Conservation (phyloP, 1,284 basidiomycete genomes). For the Apiotrichum sp. region DNA sequence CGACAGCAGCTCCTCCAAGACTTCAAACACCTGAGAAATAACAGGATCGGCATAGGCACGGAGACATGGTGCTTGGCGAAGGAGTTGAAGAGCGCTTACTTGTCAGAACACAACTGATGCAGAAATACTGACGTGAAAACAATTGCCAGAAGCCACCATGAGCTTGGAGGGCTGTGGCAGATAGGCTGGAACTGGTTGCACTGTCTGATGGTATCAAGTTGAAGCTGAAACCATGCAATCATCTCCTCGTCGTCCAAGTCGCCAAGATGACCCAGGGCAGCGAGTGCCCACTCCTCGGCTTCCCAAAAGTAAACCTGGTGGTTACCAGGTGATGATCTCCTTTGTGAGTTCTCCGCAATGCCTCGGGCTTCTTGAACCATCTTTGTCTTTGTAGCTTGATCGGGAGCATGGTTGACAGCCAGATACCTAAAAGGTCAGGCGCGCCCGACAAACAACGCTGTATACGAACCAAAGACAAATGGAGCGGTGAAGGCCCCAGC, state of each 20-base stretch:
- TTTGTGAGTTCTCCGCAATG: conserved; percentile 2
- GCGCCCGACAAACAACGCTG: background rate
- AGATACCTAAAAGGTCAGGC: conserved; percentile 4
- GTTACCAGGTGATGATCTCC: background rate
- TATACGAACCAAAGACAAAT: conserved; percentile 23
- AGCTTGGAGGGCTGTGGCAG: conserved; percentile 4
- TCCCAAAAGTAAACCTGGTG: conserved; percentile 18
- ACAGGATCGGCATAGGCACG: background rate
- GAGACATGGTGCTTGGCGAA: no score
- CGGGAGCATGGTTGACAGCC: conserved; percentile 1
- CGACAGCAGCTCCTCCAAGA: conserved; percentile 1
- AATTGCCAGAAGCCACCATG: conserved; percentile 22
- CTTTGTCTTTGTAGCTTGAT: background rate
- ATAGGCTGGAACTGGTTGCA: background rate
- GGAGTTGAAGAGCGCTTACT: no score
- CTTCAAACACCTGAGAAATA: conserved; percentile 2
- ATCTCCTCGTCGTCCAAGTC: conserved; percentile 5
- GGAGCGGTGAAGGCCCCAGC: conserved; percentile 26
- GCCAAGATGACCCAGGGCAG: conserved; percentile 4
- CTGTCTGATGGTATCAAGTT: background rate
- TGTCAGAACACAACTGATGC: no score
- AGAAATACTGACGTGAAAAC: conserved; percentile 16
- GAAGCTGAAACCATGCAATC: conserved; percentile 1
- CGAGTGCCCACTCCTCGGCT: conserved; percentile 23
- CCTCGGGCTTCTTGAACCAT: background rate